Evolutionary conservation across 768 basidiomycete species (phyloP).

Genomic region (Phylloporus arenicola): DNA sequence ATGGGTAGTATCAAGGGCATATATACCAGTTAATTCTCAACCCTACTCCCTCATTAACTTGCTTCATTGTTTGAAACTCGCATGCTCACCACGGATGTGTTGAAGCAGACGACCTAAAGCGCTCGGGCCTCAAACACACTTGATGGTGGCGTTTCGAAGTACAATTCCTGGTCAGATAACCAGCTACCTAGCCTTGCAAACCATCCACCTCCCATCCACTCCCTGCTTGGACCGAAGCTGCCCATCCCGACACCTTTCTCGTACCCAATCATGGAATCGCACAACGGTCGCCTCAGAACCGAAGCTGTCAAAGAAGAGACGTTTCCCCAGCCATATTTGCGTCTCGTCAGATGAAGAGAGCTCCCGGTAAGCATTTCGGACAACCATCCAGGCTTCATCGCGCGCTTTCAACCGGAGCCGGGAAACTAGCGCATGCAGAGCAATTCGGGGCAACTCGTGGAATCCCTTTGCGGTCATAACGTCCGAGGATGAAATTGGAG

Average conservation of each 20-base stretch:
- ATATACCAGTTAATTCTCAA: constrained; percentile 20
- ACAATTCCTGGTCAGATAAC: not conserved
- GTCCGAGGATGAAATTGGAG: constrained; percentile 2
- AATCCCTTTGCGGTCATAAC: not conserved
- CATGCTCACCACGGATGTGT: too few species aligned
- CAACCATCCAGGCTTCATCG: constrained; percentile 50
- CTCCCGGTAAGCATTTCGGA: constrained; percentile 64
- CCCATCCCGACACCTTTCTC: constrained; percentile 35
- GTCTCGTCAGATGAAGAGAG: constrained; percentile 37
- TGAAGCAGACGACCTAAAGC: not conserved
- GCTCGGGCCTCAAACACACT: not conserved
- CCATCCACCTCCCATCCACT: constrained; percentile 51
- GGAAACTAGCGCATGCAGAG: constrained; percentile 42
- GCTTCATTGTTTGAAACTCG: too few species aligned
- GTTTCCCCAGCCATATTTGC: constrained; percentile 43
- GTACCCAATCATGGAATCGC: constrained; percentile 52
- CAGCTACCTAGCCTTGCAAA: constrained; percentile 45
- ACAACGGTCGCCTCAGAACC: constrained; percentile 25
- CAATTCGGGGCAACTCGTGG: constrained; percentile 32
- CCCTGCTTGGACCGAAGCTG: constrained; percentile 56
- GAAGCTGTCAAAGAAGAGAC: constrained; percentile 41
- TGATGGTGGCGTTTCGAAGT: not conserved
- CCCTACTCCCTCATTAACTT: too few species aligned
- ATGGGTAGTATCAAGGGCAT: constrained; percentile 2
- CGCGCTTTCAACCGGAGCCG: constrained; percentile 47